Percentiles rank a stretch among this genome's conserved stretches.
These are phyloP conservation scores for Dacryopinax spathularia DNA, from an alignment of 768 basidiomycete genomes.

Conservation along the genomic window DNA sequence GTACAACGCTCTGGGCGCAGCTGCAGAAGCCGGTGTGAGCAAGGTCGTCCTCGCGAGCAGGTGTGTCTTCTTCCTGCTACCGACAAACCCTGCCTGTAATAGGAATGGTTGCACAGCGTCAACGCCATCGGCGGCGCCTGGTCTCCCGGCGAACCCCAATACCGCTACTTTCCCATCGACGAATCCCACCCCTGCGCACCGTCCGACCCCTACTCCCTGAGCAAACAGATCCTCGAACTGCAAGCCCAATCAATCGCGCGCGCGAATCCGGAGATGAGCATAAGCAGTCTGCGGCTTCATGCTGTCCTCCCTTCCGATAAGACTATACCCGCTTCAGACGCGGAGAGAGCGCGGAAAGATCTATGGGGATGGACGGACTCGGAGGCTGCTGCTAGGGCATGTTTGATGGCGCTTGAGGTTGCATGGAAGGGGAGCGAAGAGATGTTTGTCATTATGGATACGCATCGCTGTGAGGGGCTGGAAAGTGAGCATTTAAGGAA, in stretches of 20 bases:
- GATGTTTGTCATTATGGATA: constrained; percentile 6
- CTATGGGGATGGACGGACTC: constrained; percentile 9
- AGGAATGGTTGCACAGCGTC: constrained; percentile 3
- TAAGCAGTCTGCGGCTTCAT: constrained; percentile 10
- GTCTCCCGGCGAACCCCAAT: background rate
- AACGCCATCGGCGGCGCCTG: constrained; percentile 11
- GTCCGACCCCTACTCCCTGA: constrained; percentile 11
- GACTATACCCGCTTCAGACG: background rate
- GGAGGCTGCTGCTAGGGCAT: constrained; percentile 8
- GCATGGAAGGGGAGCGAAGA: constrained; percentile 12
- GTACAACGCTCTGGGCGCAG: constrained; percentile 10
- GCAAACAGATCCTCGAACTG: constrained; percentile 9
- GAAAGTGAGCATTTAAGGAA: constrained; percentile 7
- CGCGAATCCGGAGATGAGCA: constrained; percentile 8
- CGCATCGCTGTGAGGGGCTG: constrained; percentile 1
- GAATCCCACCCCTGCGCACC: constrained; percentile 8
- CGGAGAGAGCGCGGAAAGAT: constrained; percentile 6
- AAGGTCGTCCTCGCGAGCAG: constrained; percentile 12
- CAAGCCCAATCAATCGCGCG: constrained; percentile 9
- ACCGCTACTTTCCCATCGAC: constrained; percentile 11
- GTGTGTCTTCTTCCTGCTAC: background rate
- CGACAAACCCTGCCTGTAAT: background rate
- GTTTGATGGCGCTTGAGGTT: constrained; percentile 10
- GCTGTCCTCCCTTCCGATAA: constrained; percentile 1
- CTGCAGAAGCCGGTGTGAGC: constrained; percentile 9